Base-by-base conservation (phyloP, 1,139 yeast species). In the Meyerozyma smithsonii region DNA sequence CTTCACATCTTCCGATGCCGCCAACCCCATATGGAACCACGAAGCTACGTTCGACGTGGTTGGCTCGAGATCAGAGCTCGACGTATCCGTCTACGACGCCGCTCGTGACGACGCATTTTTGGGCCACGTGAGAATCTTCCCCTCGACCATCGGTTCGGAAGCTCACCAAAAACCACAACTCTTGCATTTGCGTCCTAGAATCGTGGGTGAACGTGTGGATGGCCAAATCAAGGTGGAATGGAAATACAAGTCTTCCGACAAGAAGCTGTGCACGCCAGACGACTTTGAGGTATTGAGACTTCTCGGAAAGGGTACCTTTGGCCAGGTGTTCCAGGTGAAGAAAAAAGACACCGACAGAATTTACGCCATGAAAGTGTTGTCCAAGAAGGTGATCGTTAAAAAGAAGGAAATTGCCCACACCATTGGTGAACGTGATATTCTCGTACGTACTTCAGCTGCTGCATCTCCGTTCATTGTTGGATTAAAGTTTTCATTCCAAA, bases 341-440 rank as follows among this genome's bases (percentile, higher is more conserved):
- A 92, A 90, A 72, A 75, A 74, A 54, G 97, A 90, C 56, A 88
- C 95, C 4, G 79, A 80, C 42, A 77, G 97, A 52, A 83, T 92
- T 44, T 92, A 92, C 59, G 98, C 98, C 36, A 92, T 92, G 98
- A 92, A 92, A 64, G 95, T 92, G 20, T 75, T 92, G 41, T 84
- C 95, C 25, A 92, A 92, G 61, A 89, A 89, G 59, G 94, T 89
- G 35, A 92, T 92, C 64, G 96, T 92, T 39, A 89, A 87, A 62
- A 92, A 90, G 74, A 90, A 90, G 63, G 98, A 92, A 64, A 85
- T 92, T 51, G 97, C 97, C 1, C 98, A 92, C 61, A 92, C 98
- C 3, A 88, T 92, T 53, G 97, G 97, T 28, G 98, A 92, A 66
- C 74, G 98, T 52, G 87, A 92, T 59, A 92, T 92, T 49, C 68